Evolutionary conservation across 345 rosid species (phyloP), one percentile per base, ranked within the genome.

Genomic region (Euphorbia pulcherrima): DNA sequence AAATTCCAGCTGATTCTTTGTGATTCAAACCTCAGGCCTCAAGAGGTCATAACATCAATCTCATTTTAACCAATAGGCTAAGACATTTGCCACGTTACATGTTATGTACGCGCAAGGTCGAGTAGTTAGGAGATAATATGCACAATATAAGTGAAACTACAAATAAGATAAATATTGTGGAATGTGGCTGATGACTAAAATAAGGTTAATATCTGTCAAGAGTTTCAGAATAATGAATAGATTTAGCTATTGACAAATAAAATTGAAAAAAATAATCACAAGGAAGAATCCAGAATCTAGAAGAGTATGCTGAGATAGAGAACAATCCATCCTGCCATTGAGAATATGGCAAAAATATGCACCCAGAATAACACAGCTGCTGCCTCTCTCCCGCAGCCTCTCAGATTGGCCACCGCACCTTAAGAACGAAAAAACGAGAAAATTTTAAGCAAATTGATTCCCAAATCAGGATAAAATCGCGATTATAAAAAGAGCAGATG

Each of bases 331-430:
- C 83, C 96, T 30, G 97, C 99, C 97, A 92, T 92, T 55, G 99
- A 87, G 72, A 95, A 62, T 66, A 88, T 66, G 0, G 97, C 96
- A 67, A 95, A 95, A 65, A 95, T 90, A 72, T 95, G 99, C 76
- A 95, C 97, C 99, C 98, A 95, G 74, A 95, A 95, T 66, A 95
- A 77, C 33, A 90, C 88, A 28, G 98, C 94, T n/a, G 97, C 99
- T 20, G 98, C 88, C 68, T 95, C 99, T 70, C 86, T 87, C 54
- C 99, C 99, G 21, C 99, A 95, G 23, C 99, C 99, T 65, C 98
- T 82, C 44, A 95, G 84, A 82, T 76, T 95, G 8, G 99, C 94
- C 57, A 95, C 94, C 28, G 99, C 99, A 77, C 98, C 99, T 90
- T 33, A 61, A 55, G 13, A 60, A 17, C 29, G 40, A 13, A 51